Evolutionary conservation across 306 rosid genomes (phyloP), one percentile per base, ranked within the genome.

Genomic region (Potentilla sterilis): DNA sequence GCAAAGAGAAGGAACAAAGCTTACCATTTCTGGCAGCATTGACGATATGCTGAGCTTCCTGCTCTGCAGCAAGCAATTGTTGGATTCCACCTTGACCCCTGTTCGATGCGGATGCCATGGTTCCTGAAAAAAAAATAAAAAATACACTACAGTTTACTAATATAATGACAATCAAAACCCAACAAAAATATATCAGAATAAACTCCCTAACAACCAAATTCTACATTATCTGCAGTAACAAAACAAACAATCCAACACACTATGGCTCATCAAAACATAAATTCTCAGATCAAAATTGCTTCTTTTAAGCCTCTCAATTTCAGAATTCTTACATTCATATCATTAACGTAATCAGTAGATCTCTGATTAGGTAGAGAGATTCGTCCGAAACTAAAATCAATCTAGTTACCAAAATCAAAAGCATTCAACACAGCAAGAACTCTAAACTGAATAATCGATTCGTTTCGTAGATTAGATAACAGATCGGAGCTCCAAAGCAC

Each of bases 1-100:
- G 43, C 62, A 75, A 55, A 69, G 46, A 41, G 19, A 51, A 76
- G 70, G 15, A 58, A 35, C 8, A 40, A 78, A 37, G 7, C n/a
- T 32, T 83, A 96, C 98, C 98, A 81, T 69, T 90, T 81, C 90
- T 88, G 8, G 99, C 92, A 77, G 97, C 96, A 87, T 89, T 92
- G 64, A 92, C 96, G 49, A 96, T 96, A 81, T 90, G 91, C 73
- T 96, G 99, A 48, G 98, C 99, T 75, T 92, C 99, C 87, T 92
- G 98, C 65, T 96, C 99, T 19, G 97, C 97, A 79, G 96, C 92
- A 76, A 96, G 89, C 92, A 96, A 80, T 77, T 96, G 99, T 43
- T 96, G 99, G 82, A 96, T 96, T 78, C 99, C 93, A 79, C 98
- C 98, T 85, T 89, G 98, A 82, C 90, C 83, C 81, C 97, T 89